Evolutionary conservation across 192 early-diverging fungal genomes (phyloP), one percentile per base, ranked within the genome.

Genomic region (Entophlyctis helioformis): DNA sequence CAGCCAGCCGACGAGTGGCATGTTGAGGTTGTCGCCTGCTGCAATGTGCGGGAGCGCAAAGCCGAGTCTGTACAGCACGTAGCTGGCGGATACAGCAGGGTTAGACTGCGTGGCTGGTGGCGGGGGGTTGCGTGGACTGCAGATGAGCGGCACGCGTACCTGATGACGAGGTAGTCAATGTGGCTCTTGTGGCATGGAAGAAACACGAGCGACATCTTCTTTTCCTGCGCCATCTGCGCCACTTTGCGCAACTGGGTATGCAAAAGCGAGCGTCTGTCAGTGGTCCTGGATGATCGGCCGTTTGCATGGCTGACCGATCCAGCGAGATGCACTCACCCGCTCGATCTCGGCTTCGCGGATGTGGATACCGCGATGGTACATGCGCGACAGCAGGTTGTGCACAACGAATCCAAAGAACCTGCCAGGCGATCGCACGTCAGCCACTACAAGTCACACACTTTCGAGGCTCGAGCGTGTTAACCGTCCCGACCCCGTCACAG

Each of bases 101-200:
- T n/a, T n/a, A n/a, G n/a, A n/a, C n/a, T n/a, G n/a, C n/a, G n/a
- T n/a, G n/a, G n/a, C n/a, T n/a, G n/a, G n/a, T n/a, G n/a, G n/a
- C n/a, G n/a, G n/a, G n/a, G n/a, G n/a, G n/a, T n/a, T n/a, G n/a
- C n/a, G n/a, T n/a, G n/a, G n/a, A n/a, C n/a, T n/a, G n/a, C n/a
- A n/a, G n/a, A n/a, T n/a, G n/a, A n/a, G n/a, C n/a, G n/a, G n/a
- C n/a, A n/a, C n/a, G n/a, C 46, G 48, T 81, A 87, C 26, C 71
- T 80, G 21, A 89, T 66, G 16, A 89, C 84, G 13, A 89, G 57
- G 55, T 89, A 89, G 56, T 89, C 86, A 28, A 89, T 71, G 50
- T 89, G 86, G 5, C 82, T 85, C 65, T 89, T 89, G 60, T 89
- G 86, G 28, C 69, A 89, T 27, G 86, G 86, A 38, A 87, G 48